phyloP scores from a whole-genome alignment of 2,329 filamentous ascomycete genomes.

The Talaromyces sp. region DNA sequence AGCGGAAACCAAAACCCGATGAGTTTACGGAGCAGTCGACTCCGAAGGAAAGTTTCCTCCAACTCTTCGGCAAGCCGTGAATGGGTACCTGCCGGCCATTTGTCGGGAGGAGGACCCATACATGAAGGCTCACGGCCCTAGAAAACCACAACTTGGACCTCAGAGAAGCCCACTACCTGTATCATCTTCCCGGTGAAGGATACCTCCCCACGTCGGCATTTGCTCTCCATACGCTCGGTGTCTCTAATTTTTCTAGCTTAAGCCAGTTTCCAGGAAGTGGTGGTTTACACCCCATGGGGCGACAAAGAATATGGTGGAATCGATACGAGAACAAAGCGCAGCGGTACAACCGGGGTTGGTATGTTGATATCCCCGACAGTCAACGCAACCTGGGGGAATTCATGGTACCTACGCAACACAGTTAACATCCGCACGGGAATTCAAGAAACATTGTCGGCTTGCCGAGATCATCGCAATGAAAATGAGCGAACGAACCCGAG shows the following conservation, averaged over 20 bases:
- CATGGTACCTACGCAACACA: background rate
- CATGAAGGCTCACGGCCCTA: background rate
- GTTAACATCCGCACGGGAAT: background rate
- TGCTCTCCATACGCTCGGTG: background rate
- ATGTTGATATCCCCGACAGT: background rate
- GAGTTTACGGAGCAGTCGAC: background rate
- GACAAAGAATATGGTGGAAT: background rate
- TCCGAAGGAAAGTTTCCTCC: background rate
- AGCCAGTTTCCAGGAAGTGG: background rate
- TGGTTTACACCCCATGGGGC: background rate
- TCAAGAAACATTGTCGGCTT: background rate
- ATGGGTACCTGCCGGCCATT: background rate
- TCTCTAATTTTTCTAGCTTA: background rate
- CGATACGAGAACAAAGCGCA: background rate
- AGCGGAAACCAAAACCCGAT: background rate
- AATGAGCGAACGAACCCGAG: background rate
- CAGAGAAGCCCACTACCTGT: background rate
- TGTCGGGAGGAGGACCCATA: background rate
- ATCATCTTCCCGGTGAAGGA: background rate
- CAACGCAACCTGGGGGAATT: background rate
- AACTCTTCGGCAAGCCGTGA: background rate
- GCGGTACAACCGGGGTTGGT: background rate
- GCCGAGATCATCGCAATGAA: background rate
- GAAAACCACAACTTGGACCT: background rate
- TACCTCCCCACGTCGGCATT: background rate